These are phyloP conservation scores for Pythium folliculosum DNA, from an alignment of 352 stramenopile species.

Conservation along the genomic window DNA sequence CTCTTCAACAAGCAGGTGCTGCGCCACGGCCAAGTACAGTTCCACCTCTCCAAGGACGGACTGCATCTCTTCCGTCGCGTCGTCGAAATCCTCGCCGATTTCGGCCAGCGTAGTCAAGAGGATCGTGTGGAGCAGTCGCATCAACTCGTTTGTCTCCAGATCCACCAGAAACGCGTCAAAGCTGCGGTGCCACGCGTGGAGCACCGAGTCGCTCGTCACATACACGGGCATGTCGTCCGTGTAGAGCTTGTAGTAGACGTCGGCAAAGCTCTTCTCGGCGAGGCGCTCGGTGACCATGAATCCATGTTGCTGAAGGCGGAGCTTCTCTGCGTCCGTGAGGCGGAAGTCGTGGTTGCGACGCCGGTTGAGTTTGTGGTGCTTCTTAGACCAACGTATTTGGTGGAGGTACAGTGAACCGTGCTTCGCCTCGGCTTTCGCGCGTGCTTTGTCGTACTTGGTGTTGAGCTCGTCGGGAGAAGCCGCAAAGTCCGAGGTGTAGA, in stretches of 20 bases:
- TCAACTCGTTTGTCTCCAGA: slow-evolving; percentile 18
- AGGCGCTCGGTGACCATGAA: slow-evolving; percentile 30
- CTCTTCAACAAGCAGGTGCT: slow-evolving; percentile 2
- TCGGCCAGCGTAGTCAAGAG: not conserved
- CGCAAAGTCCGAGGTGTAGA: slow-evolving; percentile 12
- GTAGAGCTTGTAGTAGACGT: not conserved
- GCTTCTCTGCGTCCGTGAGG: slow-evolving; percentile 16
- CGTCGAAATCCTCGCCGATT: too few species aligned
- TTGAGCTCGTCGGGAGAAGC: slow-evolving; percentile 11
- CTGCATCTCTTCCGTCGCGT: too few species aligned
- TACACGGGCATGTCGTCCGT: too few species aligned
- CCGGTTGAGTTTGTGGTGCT: slow-evolving; percentile 21
- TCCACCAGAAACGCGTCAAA: slow-evolving; percentile 32
- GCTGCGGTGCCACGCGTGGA: slow-evolving; percentile 26
- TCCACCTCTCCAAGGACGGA: not conserved
- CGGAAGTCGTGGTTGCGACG: slow-evolving; percentile 29
- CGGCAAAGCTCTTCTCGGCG: slow-evolving; percentile 26
- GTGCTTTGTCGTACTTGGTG: not conserved
- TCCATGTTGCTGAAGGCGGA: slow-evolving; percentile 16
- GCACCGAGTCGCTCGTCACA: slow-evolving; percentile 31
- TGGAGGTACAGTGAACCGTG: slow-evolving; percentile 9
- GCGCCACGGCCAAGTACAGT: slow-evolving; percentile 1
- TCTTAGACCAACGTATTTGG: slow-evolving; percentile 8
- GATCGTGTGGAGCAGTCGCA: slow-evolving; percentile 14
- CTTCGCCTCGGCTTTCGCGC: not conserved